Evolutionary conservation across 169 alveolate species (phyloP), one percentile per base, ranked within the genome.

Genomic region (Eimeria maxima): DNA sequence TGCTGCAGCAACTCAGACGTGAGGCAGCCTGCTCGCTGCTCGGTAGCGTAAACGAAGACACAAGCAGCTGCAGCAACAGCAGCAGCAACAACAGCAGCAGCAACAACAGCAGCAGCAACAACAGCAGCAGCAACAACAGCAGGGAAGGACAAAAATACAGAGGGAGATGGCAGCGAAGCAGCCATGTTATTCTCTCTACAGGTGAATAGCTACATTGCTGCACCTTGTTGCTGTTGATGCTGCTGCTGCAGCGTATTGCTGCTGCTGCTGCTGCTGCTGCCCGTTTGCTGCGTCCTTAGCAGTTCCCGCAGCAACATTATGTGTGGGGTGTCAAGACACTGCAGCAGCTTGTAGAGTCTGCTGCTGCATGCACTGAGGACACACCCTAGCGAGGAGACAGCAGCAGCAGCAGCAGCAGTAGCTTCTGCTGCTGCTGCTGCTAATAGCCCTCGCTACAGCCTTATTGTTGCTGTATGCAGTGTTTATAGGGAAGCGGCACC

Each of bases 71-170:
- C 91, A 53, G 29, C 57, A 47, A 53, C 91, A 83, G 69, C 91
- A 50, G 29, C 91, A 53, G 29, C 57, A 47, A 53, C 91, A 83
- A 18, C 45, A 38, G 57, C 11, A 55, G 33, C 76, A 83, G 91
- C 74, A 53, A 76, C 91, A 53, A 57, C 91, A 55, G 65, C 24
- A 47, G 33, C 89, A 50, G 16, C 55, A 50, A 33, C 74, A 83
- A 29, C 57, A 27, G 91, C 74, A 27, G 55, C 76, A 22, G 55
- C 27, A 47, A 50, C 91, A 83, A 74, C 91, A 76, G 81, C 53
- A 27, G 47, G 11, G 81, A 0, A 5, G 44, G 42, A 4, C 57
- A 74, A 10, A 60, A 5, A 38, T 8, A 44, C 86, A 74, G 60
- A 55, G 38, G 89, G 16, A 74, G 84, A 16, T 42, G 84, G 60